A percentile compares a stretch with the other conserved stretches of the same genome.
Conservation (phyloP, 1,284 basidiomycete species). For the Pascua sp. region DNA sequence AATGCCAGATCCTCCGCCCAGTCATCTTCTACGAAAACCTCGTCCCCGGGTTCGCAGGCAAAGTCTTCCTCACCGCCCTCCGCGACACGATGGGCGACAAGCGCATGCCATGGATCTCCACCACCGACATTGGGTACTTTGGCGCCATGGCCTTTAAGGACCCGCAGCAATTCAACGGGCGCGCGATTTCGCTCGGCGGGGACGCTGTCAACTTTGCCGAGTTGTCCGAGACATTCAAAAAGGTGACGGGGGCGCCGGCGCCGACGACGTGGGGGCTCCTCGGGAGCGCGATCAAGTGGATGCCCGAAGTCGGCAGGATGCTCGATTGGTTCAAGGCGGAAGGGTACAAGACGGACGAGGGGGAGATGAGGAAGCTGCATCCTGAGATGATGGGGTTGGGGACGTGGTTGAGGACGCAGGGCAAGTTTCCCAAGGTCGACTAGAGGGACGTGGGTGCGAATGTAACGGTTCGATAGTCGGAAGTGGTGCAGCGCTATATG, state of each 20-base stretch:
- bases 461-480: too few relatives aligned
- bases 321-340: conserved; percentile 16
- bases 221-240: conserved; percentile 15
- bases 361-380: conserved; percentile 7
- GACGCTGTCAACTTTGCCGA: conserved; percentile 23
- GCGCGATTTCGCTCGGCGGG: conserved; percentile 24
- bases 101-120: conserved; percentile 24
- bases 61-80: conserved; percentile 18
- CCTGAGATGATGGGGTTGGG: conserved; percentile 12
- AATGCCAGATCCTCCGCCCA: conserved; percentile 18
- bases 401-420: conserved; percentile 5
- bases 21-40: conserved; percentile 20
- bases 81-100: conserved; percentile 20
- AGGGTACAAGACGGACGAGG: conserved; percentile 8
- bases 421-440: too few relatives aligned
- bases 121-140: conserved; percentile 23
- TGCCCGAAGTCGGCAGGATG: conserved; percentile 15
- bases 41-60: conserved; percentile 13
- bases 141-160: conserved; percentile 21
- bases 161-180: conserved; percentile 6
- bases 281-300: too few relatives aligned
- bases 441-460: too few relatives aligned
- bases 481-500: too few relatives aligned
- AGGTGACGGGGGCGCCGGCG: conserved; percentile 15
- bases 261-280: conserved; percentile 21